These are phyloP conservation scores for Orbilia blumenaviensis DNA, from an alignment of 2,329 filamentous ascomycete species.

Conservation along the genomic window DNA sequence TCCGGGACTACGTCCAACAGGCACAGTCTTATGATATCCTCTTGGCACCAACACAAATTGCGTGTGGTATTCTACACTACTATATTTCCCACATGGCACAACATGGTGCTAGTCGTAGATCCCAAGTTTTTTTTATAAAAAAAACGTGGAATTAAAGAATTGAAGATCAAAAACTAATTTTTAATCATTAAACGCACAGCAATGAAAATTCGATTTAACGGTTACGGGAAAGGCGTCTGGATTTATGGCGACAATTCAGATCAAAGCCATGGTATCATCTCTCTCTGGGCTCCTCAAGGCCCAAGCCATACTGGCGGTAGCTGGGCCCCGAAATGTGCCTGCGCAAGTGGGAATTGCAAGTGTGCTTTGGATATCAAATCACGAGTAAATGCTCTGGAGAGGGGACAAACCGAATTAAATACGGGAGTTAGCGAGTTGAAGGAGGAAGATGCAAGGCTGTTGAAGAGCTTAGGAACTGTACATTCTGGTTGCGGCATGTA, in stretches of 20 bases:
- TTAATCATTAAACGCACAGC: slow-evolving; percentile 21
- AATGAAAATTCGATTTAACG: slow-evolving; percentile 50
- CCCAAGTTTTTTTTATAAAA: too few species aligned
- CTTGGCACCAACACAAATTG: too few species aligned
- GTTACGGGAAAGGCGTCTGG: slow-evolving; percentile 47
- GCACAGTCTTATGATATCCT: too few species aligned
- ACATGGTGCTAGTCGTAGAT: too few species aligned
- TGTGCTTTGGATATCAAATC: slow-evolving; percentile 26
- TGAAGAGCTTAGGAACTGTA: slow-evolving; percentile 23
- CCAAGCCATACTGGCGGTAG: slow-evolving; percentile 27
- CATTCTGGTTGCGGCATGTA: slow-evolving; percentile 45
- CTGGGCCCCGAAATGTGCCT: slow-evolving; percentile 39
- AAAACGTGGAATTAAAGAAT: too few species aligned
- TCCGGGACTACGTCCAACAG: too few species aligned
- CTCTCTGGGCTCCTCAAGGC: slow-evolving; percentile 39
- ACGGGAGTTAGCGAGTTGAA: background rate
- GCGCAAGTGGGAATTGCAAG: slow-evolving; percentile 16
- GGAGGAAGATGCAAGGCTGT: background rate
- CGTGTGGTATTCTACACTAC: slow-evolving; percentile 21
- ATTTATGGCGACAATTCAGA: slow-evolving; percentile 50
- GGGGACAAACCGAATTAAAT: background rate
- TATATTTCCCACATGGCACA: background rate
- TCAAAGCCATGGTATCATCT: slow-evolving; percentile 42
- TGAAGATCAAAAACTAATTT: background rate
- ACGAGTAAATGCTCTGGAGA: slow-evolving; percentile 19